phyloP scores from a whole-genome alignment of 257 asterid genomes.

The Solanum pinnatisectum region DNA sequence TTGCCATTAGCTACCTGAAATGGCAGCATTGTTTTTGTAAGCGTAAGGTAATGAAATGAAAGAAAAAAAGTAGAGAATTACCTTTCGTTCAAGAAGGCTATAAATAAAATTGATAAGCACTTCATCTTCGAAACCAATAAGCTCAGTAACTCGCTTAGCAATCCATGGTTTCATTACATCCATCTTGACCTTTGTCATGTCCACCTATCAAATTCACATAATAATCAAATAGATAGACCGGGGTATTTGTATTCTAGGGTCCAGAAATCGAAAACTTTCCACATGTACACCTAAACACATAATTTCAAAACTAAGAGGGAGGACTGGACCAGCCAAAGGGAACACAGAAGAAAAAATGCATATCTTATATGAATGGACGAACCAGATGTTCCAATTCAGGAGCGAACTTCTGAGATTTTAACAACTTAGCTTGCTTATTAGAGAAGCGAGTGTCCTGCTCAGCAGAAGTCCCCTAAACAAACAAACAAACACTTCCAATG shows the following conservation, averaged over 20 bases:
- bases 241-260: neutral
- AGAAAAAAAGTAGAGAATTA: conserved; percentile 6
- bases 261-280: neutral
- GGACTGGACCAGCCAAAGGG: neutral
- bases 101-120: conserved; percentile 92
- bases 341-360: neutral
- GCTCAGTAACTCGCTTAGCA: conserved; percentile 91
- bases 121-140: conserved; percentile 98
- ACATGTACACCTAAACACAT: conserved; percentile 3
- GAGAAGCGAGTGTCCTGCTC: conserved; percentile 98
- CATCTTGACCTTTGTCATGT: conserved; percentile 80
- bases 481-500: neutral
- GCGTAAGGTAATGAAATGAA: neutral
- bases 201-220: conserved; percentile 47
- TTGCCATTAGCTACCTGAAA: conserved; percentile 90
- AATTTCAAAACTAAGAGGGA: neutral
- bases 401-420: conserved; percentile 93
- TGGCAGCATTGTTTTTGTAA: neutral
- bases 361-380: conserved; percentile 1
- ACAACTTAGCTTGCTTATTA: conserved; percentile 91
- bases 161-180: conserved; percentile 98
- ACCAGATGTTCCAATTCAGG: conserved; percentile 93
- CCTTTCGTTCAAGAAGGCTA: conserved; percentile 89
- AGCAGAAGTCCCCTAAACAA: conserved; percentile 87
- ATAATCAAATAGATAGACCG: neutral